Percentiles rank a stretch among this genome's conserved stretches.
Evolutionary conservation across 768 basidiomycete species (phyloP).

Genomic region (Brasilioporus rufonigricans): DNA sequence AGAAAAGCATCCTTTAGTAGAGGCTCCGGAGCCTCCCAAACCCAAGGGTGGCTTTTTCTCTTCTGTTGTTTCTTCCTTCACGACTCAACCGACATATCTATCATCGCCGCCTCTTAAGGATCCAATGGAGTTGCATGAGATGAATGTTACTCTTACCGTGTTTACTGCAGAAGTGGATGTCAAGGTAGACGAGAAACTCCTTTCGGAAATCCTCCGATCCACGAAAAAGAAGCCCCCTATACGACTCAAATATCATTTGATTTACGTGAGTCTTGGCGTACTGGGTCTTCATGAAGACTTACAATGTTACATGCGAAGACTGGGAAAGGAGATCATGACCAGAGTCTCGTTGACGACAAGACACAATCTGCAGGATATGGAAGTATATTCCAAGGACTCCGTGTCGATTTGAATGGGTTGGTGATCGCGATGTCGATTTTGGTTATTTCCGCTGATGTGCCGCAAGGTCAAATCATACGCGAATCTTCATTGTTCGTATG

Average conservation of each 20-base stretch:
- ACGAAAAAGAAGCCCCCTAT: conserved; percentile 55
- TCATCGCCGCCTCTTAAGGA: conserved; percentile 17
- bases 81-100: conserved; percentile 6
- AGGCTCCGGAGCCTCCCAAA: conserved; percentile 31
- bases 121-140: conserved; percentile 20
- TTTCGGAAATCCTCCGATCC: conserved; percentile 59
- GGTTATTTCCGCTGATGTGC: not conserved
- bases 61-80: conserved; percentile 28
- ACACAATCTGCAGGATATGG: conserved; percentile 14
- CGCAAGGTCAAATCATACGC: not conserved
- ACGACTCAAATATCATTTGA: conserved; percentile 73
- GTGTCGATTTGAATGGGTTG: not conserved
- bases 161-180: not conserved
- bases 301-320: conserved; percentile 41
- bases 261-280: conserved; percentile 47
- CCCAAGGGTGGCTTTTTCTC: conserved; percentile 44
- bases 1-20: conserved; percentile 41
- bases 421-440: not conserved
- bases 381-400: not conserved
- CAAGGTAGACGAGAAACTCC: not conserved
- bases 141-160: conserved; percentile 18
- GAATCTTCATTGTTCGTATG: not conserved
- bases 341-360: conserved; percentile 53
- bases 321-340: not conserved
- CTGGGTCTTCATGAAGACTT: not conserved